A percentile compares a stretch with the other conserved stretches of the same genome.
These are phyloP conservation scores for Odontarrhena argentea DNA, from an alignment of 345 rosid species.

Conservation along the genomic window DNA sequence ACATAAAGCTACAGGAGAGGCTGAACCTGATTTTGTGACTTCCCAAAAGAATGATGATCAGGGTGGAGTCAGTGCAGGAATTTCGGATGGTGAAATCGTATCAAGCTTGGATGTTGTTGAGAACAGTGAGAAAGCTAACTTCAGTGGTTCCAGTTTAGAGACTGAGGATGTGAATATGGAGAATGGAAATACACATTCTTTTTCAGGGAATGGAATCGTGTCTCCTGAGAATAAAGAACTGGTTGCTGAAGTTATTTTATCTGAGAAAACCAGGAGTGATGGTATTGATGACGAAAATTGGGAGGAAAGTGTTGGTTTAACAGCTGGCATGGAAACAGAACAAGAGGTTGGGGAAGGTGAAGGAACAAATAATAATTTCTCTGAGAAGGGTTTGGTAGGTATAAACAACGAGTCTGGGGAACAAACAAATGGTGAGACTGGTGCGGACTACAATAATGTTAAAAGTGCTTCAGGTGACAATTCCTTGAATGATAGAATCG, in stretches of 20 bases:
- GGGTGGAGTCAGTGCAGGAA: conserved; percentile 30
- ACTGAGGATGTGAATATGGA: conserved; percentile 31
- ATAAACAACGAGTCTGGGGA: conserved; percentile 26
- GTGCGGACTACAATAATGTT: conserved; percentile 13
- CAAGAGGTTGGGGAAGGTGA: conserved; percentile 37
- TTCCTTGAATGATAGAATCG: conserved; percentile 10
- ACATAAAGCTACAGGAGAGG: conserved; percentile 23
- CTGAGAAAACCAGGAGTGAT: conserved; percentile 23
- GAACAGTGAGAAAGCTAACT: conserved; percentile 43
- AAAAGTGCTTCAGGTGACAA: conserved; percentile 17
- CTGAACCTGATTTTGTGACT: conserved; percentile 35
- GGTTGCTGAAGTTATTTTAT: conserved; percentile 24
- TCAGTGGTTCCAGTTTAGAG: conserved; percentile 26
- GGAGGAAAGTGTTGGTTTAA: conserved; percentile 37
- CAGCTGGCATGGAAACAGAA: conserved; percentile 29
- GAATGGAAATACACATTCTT: conserved; percentile 16
- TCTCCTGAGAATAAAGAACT: conserved; percentile 11
- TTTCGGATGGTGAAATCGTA: conserved; percentile 26
- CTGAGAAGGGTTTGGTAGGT: conserved; percentile 26
- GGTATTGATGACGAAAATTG: conserved; percentile 27
- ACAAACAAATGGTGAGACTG: conserved; percentile 24
- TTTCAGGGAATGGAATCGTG: conserved; percentile 7
- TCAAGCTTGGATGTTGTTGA: conserved; percentile 37
- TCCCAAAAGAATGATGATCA: conserved; percentile 38
- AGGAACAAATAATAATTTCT: conserved; percentile 23